Base-by-base conservation (phyloP, 208 protist genomes). In the Histomonas meleagridis region DNA sequence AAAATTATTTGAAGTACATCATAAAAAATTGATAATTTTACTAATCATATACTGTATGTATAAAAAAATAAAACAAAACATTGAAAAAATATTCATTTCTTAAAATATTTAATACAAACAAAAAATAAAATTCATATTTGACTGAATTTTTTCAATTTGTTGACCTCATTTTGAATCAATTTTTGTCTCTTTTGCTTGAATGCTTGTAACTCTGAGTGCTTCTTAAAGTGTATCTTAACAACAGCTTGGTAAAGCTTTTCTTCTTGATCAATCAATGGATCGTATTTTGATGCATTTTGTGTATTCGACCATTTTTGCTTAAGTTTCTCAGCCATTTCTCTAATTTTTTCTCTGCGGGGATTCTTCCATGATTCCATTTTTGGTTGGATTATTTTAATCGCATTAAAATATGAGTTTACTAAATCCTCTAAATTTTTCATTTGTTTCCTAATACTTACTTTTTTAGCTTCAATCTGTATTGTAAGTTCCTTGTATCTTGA, bases 281-380 rank as follows among this genome's bases (percentile, higher is more conserved):
- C 46, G 0, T 40, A 38, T 2, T 46, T 7, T 26, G 55, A 18
- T 18, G 46, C 46, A 7, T 51, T 86, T 55, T 40, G 18, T 55
- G 76, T 43, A 86, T 86, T 46, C n/a, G 43, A 14, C 76, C 76
- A 86, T 86, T 86, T 86, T 16, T 86, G 40, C n/a, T 40, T 51
- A 3, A 86, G 26, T 32, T 40, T 86, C 38, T 38, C 26, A 32
- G n/a, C 26, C 40, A 86, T 51, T 35, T 35, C 1, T 40, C 55
- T 86, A 12, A 49, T 14, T 49, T 55, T 51, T 46, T 86, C 46
- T 32, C 46, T 51, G 38, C 76, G 76, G 9, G 43, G 40, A 38
- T 43, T 86, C 55, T 26, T 46, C 76, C 76, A 86, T 1, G 43
- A 86, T 3, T 86, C 76, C 76, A 86, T 86, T 46, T 86, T 86